These are phyloP conservation scores for Mycena albidolilacea DNA, from an alignment of 768 basidiomycete genomes.

Conservation along the genomic window DNA sequence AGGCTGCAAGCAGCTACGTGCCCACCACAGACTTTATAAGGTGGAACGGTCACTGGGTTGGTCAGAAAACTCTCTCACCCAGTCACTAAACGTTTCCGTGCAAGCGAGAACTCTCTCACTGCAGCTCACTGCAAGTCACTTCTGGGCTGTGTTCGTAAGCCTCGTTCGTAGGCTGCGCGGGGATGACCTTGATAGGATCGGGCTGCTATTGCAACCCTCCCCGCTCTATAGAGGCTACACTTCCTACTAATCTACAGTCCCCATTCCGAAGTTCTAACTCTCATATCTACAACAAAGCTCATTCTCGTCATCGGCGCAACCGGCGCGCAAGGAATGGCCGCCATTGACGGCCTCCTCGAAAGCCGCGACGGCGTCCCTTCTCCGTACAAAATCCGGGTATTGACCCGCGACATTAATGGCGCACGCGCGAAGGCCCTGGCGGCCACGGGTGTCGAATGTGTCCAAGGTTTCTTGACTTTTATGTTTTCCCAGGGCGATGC, in stretches of 20 bases:
- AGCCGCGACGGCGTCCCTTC: slow-evolving; percentile 54
- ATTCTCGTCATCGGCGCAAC: slow-evolving; percentile 64
- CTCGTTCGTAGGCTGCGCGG: slow-evolving; percentile 7
- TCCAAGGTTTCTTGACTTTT: slow-evolving; percentile 50
- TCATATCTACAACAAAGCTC: slow-evolving; percentile 45
- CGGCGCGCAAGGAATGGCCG: slow-evolving; percentile 60
- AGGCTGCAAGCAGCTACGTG: too few relatives aligned
- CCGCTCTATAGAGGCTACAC: not conserved
- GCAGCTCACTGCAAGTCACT: not conserved
- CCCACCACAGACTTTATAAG: too few relatives aligned
- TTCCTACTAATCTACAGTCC: too few relatives aligned
- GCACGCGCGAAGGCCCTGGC: slow-evolving; percentile 53
- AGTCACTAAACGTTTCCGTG: too few relatives aligned
- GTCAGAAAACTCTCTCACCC: too few relatives aligned
- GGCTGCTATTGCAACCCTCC: not conserved
- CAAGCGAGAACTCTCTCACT: too few relatives aligned
- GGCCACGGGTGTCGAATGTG: slow-evolving; percentile 54
- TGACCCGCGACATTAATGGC: slow-evolving; percentile 54
- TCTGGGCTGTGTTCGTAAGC: not conserved
- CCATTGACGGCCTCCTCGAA: slow-evolving; percentile 55
- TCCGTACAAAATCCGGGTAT: slow-evolving; percentile 58
- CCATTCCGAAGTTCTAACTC: not conserved
- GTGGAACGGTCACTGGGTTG: too few relatives aligned
- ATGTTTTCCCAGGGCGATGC: not conserved
- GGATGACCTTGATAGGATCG: slow-evolving; percentile 14